A percentile compares a stretch with the other conserved stretches of the same genome.
phyloP scores from a whole-genome alignment of 805 yeast species.

The Saccharomycopsis guyanensis region DNA sequence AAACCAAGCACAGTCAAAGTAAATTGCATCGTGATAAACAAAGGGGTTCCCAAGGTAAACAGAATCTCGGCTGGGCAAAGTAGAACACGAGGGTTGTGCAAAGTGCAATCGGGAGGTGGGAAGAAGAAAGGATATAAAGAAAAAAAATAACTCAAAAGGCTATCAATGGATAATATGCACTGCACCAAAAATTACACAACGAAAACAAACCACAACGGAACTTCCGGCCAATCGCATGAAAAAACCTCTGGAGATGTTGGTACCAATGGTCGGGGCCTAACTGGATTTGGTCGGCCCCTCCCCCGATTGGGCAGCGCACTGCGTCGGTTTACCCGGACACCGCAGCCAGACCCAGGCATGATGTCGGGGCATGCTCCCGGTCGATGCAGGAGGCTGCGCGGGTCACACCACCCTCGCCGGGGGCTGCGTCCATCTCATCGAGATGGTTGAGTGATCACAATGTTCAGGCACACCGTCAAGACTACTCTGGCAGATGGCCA shows the following conservation, averaged over 20 bases:
- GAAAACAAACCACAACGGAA: background rate
- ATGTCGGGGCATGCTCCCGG: no score
- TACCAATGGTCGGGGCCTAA: background rate
- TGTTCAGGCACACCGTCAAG: no score
- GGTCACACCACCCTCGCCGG: no score
- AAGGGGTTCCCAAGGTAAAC: no score
- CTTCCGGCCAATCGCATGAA: background rate
- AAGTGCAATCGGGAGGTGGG: background rate
- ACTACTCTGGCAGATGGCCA: no score
- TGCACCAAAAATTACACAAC: background rate
- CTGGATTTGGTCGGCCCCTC: background rate
- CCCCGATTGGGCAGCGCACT: background rate
- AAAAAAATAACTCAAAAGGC: background rate
- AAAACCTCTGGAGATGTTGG: background rate
- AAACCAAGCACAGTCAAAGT: background rate
- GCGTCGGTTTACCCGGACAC: background rate
- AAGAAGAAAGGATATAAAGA: background rate
- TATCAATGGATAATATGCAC: background rate
- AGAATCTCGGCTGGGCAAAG: no score
- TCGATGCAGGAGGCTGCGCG: no score
- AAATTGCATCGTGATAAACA: background rate
- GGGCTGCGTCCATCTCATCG: no score
- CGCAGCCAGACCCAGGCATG: background rate
- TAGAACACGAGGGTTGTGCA: no score
- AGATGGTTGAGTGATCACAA: no score